Evolutionary conservation across 306 rosid species (phyloP), one percentile per base, ranked within the genome.

Genomic region (Casuarina glauca): DNA sequence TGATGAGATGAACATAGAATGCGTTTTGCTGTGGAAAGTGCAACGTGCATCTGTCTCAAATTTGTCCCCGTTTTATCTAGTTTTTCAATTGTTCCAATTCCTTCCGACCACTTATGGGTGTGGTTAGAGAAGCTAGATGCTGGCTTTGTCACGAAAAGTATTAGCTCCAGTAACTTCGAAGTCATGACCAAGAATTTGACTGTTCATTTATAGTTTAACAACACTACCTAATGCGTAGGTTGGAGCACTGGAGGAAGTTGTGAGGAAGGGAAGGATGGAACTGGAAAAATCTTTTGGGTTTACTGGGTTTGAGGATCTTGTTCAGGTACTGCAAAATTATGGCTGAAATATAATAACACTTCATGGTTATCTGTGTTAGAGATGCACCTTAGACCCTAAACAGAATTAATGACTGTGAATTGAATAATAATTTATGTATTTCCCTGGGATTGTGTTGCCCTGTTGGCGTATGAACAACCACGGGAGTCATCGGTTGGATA

Each of bases 181-280:
- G 39, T 58, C 35, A 58, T 58, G 64, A 58, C 11, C 39, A 26
- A 6, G 39, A 8, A 58, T 16, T 41, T 58, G 9, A 7, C 41
- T 16, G 42, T 73, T 64, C 54, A 66, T 54, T 15, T 43, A 73
- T 5, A 53, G 64, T 70, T 54, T 78, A 26, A 41, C 17, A 39
- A 74, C 52, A 83, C 73, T 74, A 70, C 57, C 36, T 69, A 57
- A 77, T 69, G 55, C 75, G 70, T 79, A 96, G 99, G 93, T 86
- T 71, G 99, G 97, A 82, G 88, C 89, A 58, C 87, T 96, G 62
- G 94, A 96, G 89, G 97, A 90, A 80, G 99, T 97, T 60, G 93
- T 93, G 66, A 89, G 87, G 62, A 93, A 88, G 69, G 99, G 98
- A 80, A 91, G 98, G 79, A 81, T 79, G 42, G 89, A 96, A 76